Percentiles rank a stretch among this genome's conserved stretches.
These are phyloP conservation scores for Chlamydomonas reinhardtii DNA, from an alignment of 163 green algal genomes.

Conservation along the genomic window DNA sequence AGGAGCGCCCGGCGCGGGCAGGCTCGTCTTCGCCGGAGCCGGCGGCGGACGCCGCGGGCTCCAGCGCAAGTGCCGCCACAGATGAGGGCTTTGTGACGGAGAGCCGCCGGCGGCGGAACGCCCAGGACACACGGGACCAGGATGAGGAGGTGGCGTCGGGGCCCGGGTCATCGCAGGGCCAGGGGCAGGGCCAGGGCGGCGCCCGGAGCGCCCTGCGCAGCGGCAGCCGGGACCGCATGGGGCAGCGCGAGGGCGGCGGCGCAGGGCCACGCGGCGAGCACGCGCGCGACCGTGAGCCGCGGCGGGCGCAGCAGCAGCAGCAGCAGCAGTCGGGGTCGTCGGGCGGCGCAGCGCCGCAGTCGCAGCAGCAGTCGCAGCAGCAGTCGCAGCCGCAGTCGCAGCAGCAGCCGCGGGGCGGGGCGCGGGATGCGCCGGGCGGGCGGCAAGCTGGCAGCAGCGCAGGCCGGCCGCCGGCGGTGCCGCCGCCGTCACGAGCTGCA, in stretches of 20 bases:
- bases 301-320: neutral
- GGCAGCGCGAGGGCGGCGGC: neutral
- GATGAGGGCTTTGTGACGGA: constrained; percentile 28
- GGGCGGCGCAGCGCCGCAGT: neutral
- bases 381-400: too few species aligned
- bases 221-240: constrained; percentile 43
- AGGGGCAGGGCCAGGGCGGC: neutral
- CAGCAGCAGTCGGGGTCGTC: neutral
- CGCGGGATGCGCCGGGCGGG: too few species aligned
- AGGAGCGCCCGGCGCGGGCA: constrained; percentile 5
- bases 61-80: neutral
- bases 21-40: constrained; percentile 22
- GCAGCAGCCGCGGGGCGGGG: constrained; percentile 16
- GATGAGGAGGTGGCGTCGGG: constrained; percentile 2
- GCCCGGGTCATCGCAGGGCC: neutral
- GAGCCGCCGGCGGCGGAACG: constrained; percentile 23
- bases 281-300: neutral
- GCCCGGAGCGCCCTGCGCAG: neutral
- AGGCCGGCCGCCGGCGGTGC: neutral
- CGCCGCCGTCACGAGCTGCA: neutral
- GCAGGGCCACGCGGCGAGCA: neutral
- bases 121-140: constrained; percentile 34
- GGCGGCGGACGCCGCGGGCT: neutral
- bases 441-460: too few species aligned
- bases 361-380: too few species aligned